Percentiles rank a stretch among this genome's conserved stretches.
phyloP scores from a whole-genome alignment of 495 filamentous ascomycete genomes.

The Aspergillus mulundensis region DNA sequence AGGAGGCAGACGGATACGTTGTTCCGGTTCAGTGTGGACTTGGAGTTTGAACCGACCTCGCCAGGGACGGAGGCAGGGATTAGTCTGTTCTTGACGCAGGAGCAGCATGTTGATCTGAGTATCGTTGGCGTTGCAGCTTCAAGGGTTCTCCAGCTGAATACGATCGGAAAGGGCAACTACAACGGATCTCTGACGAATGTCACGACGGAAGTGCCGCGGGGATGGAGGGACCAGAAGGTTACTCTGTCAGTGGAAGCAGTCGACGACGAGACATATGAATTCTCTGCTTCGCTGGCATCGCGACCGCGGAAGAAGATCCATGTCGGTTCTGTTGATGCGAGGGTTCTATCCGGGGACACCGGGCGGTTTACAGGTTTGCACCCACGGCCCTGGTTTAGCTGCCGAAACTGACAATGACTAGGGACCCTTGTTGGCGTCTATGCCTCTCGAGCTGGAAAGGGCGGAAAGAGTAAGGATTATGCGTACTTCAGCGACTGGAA shows the following conservation, averaged over 20 bases:
- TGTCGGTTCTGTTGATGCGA: conserved; percentile 8
- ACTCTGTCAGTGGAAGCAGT: conserved; percentile 9
- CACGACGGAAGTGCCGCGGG: not conserved
- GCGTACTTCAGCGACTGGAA: conserved; percentile 17
- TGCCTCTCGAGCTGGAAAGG: not conserved
- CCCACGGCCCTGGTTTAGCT: not conserved
- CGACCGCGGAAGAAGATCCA: not conserved
- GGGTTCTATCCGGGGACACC: conserved; percentile 15
- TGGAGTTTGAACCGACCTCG: not conserved
- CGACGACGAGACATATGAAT: conserved; percentile 10
- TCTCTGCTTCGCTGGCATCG: conserved; percentile 5
- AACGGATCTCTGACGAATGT: conserved; percentile 1
- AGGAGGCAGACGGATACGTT: conserved; percentile 21
- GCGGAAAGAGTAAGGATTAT: not conserved
- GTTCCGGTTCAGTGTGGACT: conserved; percentile 18
- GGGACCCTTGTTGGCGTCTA: conserved; percentile 18
- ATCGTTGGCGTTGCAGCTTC: conserved; percentile 7
- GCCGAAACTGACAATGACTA: not conserved
- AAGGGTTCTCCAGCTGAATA: not conserved
- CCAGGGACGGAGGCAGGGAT: conserved; percentile 20
- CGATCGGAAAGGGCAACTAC: conserved; percentile 7
- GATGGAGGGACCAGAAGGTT: conserved; percentile 4
- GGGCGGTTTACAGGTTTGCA: conserved; percentile 17
- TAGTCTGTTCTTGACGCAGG: conserved; percentile 19
- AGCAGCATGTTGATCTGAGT: conserved; percentile 21